Evolutionary conservation across 257 asterid species (phyloP), one percentile per base, ranked within the genome.

Genomic region (Oldenlandia corymbosa): DNA sequence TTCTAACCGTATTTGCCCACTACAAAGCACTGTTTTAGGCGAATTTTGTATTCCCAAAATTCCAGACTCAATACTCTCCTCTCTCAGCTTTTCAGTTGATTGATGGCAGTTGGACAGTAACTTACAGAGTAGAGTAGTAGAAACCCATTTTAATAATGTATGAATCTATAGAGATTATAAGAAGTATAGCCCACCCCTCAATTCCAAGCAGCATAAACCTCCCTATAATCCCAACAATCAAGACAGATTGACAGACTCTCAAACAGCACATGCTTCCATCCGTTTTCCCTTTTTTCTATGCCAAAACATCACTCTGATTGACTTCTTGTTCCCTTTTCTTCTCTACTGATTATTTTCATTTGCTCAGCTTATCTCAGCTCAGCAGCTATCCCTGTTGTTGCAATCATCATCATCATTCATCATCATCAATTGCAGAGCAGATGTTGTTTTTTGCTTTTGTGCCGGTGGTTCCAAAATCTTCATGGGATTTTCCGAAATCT

Each of bases 401-500:
- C 54, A 30, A 67, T 42, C 60, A 55, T 48, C 61, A 17, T 32
- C 61, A 50, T 47, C 64, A 52, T 55, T 51, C 57, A 32, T 60
- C 70, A 58, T 4, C 13, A 4, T 27, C 28, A n/a, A n/a, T 42
- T 11, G 62, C 39, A 18, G 8, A 11, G 47, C 32, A 4, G 28
- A 16, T 14, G 60, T 51, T 62, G 51, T 32, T 42, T 5, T n/a
- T 43, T 64, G 16, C 16, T 58, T 13, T 58, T 21, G 1, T 12
- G 9, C 32, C 41, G 10, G 60, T 21, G 63, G 23, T 61, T 60
- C 68, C 71, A 37, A 49, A 60, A 66, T 37, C 64, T 66, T 68
- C 75, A 62, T 64, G 70, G 67, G 64, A 52, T 55, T 68, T 73
- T 61, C 14, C 74, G 64, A 76, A 68, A 53, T 47, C 51, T 71